phyloP scores from a whole-genome alignment of 345 rosid species.

The Pugionium cornutum region DNA sequence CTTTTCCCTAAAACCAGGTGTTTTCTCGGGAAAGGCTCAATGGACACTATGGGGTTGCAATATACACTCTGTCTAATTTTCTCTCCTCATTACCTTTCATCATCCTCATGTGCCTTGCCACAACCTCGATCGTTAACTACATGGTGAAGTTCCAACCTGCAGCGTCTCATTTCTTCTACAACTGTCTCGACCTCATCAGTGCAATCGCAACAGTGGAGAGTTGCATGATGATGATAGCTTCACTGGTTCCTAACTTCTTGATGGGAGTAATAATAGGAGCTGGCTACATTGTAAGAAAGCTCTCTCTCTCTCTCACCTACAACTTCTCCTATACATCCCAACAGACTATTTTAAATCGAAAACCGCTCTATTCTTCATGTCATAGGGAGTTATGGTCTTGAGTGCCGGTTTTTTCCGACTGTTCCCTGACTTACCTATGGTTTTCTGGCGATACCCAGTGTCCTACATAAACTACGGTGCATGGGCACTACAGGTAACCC shows the following conservation, averaged over 20 bases:
- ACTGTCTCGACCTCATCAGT: constrained; percentile 59
- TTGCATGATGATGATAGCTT: constrained; percentile 84
- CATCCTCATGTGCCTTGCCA: constrained; percentile 50
- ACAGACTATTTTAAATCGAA: constrained; percentile 7
- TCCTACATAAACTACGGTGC: constrained; percentile 69
- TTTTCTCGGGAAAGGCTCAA: constrained; percentile 66
- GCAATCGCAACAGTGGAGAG: constrained; percentile 73
- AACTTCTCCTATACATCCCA: not conserved
- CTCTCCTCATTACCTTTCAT: constrained; percentile 70
- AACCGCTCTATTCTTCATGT: not conserved
- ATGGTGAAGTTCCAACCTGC: constrained; percentile 65
- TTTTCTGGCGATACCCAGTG: constrained; percentile 78
- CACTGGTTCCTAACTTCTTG: constrained; percentile 74
- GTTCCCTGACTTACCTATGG: constrained; percentile 70
- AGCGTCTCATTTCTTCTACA: constrained; percentile 54
- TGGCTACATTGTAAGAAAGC: constrained; percentile 68
- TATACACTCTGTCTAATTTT: constrained; percentile 67
- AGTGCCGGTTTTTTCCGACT: constrained; percentile 77
- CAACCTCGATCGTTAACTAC: constrained; percentile 55
- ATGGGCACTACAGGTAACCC: constrained; percentile 78
- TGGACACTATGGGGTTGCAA: constrained; percentile 75
- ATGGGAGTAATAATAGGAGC: constrained; percentile 76
- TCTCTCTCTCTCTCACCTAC: constrained; percentile 21
- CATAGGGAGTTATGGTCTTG: constrained; percentile 75
- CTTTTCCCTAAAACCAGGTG: constrained; percentile 42